Conservation (phyloP, 371 early-diverging fungal genomes). For the Entomophthora muscae region DNA sequence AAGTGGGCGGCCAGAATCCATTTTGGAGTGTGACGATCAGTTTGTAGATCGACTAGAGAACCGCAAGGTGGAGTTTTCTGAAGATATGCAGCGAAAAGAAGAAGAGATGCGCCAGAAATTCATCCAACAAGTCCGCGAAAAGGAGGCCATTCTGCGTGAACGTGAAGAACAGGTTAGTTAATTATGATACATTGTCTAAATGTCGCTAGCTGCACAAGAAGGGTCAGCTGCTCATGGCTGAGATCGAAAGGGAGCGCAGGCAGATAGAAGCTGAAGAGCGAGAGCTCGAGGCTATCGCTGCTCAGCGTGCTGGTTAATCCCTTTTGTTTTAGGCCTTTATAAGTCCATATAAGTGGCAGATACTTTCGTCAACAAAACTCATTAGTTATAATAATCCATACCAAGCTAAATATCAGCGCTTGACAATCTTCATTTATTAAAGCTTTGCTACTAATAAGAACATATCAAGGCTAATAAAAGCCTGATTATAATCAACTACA, state of each 20-base stretch:
- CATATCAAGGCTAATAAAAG: no score
- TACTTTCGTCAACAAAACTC: no score
- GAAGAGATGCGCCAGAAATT: slow-evolving; percentile 56
- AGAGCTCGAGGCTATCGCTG: slow-evolving; percentile 13
- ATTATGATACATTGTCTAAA: background rate
- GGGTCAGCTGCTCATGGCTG: slow-evolving; percentile 14
- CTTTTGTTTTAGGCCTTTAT: no score
- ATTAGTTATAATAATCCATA: no score
- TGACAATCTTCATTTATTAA: no score
- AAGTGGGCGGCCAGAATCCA: slow-evolving; percentile 50
- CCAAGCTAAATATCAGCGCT: no score
- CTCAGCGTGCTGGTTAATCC: background rate
- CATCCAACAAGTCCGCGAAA: slow-evolving; percentile 51
- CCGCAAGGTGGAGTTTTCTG: slow-evolving; percentile 25
- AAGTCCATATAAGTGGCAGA: no score
- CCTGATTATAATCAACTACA: no score
- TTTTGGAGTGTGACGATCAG: slow-evolving; percentile 53
- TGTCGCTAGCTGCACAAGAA: slow-evolving; percentile 11
- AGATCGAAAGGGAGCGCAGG: slow-evolving; percentile 14
- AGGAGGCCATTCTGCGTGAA: slow-evolving; percentile 40
- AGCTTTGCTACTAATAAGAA: no score
- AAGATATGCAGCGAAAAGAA: slow-evolving; percentile 56
- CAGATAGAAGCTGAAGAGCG: slow-evolving; percentile 13
- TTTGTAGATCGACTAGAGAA: slow-evolving; percentile 33
- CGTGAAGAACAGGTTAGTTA: slow-evolving; percentile 36